A percentile compares a stretch with the other conserved stretches of the same genome.
Conservation (phyloP, 169 alveolate species). For the Cryptosporidium ryanae region DNA sequence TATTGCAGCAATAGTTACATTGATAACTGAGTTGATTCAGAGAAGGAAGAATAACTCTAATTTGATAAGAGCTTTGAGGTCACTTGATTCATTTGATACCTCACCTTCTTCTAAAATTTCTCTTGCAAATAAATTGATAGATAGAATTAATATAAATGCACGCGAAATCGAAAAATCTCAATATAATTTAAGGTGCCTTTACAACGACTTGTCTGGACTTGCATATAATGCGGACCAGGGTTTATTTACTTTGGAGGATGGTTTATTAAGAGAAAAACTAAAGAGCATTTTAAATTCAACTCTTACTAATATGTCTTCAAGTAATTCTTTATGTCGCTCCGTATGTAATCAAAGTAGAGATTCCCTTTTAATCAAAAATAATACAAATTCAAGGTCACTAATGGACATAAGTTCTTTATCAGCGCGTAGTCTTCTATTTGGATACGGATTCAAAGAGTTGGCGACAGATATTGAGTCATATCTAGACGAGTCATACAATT, state of each 20-base stretch:
- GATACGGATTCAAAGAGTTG: background rate
- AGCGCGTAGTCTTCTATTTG: background rate
- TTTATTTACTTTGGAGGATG: background rate
- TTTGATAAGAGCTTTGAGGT: constrained; percentile 22
- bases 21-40: constrained; percentile 37
- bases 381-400: background rate
- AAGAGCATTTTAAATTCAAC: constrained; percentile 7
- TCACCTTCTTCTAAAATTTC: constrained; percentile 19
- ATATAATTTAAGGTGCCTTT: constrained; percentile 7
- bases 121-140: constrained; percentile 36
- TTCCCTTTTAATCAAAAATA: background rate
- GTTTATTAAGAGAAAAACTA: constrained; percentile 4
- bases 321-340: background rate
- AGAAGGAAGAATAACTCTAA: constrained; percentile 41
- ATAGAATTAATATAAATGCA: constrained; percentile 6
- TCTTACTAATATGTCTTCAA: constrained; percentile 21
- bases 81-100: constrained; percentile 24
- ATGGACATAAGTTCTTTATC: background rate
- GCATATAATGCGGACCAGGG: constrained; percentile 9
- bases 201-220: constrained; percentile 27
- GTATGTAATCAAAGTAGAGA: background rate
- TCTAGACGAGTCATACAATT: constrained; percentile 9
- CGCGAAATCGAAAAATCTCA: constrained; percentile 12
- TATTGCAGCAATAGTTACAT: constrained; percentile 57
- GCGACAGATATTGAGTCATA: constrained; percentile 34